Evolutionary conservation across 2,329 filamentous ascomycete species (phyloP).

Genomic region (Pseudovirgaria hyperparasitica): DNA sequence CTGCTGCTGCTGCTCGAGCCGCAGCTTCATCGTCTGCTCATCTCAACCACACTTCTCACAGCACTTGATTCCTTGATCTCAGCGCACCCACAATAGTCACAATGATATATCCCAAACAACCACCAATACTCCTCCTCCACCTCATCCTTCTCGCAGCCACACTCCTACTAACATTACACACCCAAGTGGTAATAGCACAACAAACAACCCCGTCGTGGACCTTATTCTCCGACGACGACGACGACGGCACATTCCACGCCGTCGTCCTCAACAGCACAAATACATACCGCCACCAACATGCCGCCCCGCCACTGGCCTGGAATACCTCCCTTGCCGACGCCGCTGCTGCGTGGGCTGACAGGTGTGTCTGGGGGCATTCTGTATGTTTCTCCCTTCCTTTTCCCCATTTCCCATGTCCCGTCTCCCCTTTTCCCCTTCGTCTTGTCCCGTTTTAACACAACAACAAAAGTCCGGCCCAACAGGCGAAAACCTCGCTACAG

Average conservation of each 20-base stretch:
- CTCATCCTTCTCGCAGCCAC: too few relatives aligned
- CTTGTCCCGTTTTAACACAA: background rate
- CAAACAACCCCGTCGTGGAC: too few relatives aligned
- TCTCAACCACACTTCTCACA: too few relatives aligned
- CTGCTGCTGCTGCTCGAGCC: too few relatives aligned
- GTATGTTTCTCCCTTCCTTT: constrained; percentile 10
- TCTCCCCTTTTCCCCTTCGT: background rate
- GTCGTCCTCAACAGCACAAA: constrained; percentile 57
- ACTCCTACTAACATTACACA: too few relatives aligned
- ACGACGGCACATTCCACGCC: constrained; percentile 27
- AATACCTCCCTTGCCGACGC: constrained; percentile 49
- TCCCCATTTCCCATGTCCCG: background rate
- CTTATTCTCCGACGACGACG: constrained; percentile 30
- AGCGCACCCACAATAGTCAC: too few relatives aligned
- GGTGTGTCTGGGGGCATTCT: constrained; percentile 41
- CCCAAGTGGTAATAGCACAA: too few relatives aligned
- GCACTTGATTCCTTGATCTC: too few relatives aligned
- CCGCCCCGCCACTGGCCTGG: constrained; percentile 47
- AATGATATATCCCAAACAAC: too few relatives aligned
- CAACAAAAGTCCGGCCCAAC: constrained; percentile 43
- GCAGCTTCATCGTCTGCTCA: too few relatives aligned
- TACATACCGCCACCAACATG: constrained; percentile 49
- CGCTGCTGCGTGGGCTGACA: constrained; percentile 37
- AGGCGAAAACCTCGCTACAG: constrained; percentile 64
- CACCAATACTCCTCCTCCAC: too few relatives aligned